phyloP scores from a whole-genome alignment of 306 rosid genomes.

The Cucumis cinereus region DNA sequence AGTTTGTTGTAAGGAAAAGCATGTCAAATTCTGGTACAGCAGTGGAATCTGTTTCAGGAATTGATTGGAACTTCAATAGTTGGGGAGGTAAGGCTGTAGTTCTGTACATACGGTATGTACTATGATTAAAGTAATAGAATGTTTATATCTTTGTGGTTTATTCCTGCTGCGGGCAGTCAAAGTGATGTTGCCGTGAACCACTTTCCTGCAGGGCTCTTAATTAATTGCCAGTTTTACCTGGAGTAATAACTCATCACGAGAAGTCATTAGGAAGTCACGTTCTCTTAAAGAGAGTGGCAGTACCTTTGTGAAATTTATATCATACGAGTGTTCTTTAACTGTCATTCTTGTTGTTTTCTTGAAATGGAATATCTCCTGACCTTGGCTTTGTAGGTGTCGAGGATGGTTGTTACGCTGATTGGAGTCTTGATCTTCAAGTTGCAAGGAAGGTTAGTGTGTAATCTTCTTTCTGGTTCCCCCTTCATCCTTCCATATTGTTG shows the following conservation, averaged over 20 bases:
- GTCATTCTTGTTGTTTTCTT: not conserved
- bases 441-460: slow-evolving; percentile 47
- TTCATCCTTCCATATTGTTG: not conserved
- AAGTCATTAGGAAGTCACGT: not conserved
- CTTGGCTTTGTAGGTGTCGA: slow-evolving; percentile 35
- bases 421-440: slow-evolving; percentile 64
- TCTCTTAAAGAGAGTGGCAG: not conserved
- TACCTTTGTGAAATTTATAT: not conserved
- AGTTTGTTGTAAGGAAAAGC: slow-evolving; percentile 58
- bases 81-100: slow-evolving; percentile 69
- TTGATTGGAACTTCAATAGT: slow-evolving; percentile 83
- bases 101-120: not conserved
- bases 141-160: not conserved
- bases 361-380: not conserved
- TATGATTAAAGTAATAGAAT: not conserved
- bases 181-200: not conserved
- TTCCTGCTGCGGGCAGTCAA: not conserved
- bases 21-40: slow-evolving; percentile 13
- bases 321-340: not conserved
- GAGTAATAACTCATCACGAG: not conserved
- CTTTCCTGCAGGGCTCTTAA: not conserved
- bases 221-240: not conserved
- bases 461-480: not conserved
- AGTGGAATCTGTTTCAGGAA: slow-evolving; percentile 49
- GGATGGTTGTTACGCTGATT: slow-evolving; percentile 68